Conservation (phyloP, 352 stramenopile species). For the Discostella stelligera region DNA sequence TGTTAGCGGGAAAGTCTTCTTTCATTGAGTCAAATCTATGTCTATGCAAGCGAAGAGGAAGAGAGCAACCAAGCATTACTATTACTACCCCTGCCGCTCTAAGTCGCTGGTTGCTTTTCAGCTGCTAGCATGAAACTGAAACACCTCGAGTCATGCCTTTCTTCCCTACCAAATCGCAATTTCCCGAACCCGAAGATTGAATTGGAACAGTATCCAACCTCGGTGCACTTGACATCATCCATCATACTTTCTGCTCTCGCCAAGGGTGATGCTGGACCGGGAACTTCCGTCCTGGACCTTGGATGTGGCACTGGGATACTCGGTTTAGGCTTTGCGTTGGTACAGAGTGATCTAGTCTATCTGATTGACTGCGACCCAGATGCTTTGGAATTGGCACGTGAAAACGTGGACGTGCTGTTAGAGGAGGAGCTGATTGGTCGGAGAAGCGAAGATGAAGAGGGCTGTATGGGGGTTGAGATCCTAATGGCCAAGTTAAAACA, state of each 20-base stretch:
- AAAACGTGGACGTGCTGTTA: conserved; percentile 68
- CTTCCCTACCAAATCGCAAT: conserved; percentile 50
- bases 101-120: not conserved
- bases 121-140: conserved; percentile 68
- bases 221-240: conserved; percentile 56
- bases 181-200: conserved; percentile 60
- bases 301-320: conserved; percentile 81
- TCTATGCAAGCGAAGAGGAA: too few species aligned
- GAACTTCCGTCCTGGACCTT: conserved; percentile 64
- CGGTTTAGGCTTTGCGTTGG: conserved; percentile 56
- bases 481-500: conserved; percentile 61
- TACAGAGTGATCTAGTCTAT: conserved; percentile 58
- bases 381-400: conserved; percentile 58
- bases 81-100: too few species aligned
- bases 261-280: conserved; percentile 64
- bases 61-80: too few species aligned
- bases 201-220: conserved; percentile 81
- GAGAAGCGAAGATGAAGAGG: conserved; percentile 17
- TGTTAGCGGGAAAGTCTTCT: too few species aligned
- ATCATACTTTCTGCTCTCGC: conserved; percentile 62
- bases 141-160: conserved; percentile 78
- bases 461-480: conserved; percentile 50
- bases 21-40: too few species aligned
- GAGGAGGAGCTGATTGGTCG: conserved; percentile 45
- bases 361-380: conserved; percentile 74